Conservation (phyloP, 768 basidiomycete genomes). For the Hemileccinum impolitum region DNA sequence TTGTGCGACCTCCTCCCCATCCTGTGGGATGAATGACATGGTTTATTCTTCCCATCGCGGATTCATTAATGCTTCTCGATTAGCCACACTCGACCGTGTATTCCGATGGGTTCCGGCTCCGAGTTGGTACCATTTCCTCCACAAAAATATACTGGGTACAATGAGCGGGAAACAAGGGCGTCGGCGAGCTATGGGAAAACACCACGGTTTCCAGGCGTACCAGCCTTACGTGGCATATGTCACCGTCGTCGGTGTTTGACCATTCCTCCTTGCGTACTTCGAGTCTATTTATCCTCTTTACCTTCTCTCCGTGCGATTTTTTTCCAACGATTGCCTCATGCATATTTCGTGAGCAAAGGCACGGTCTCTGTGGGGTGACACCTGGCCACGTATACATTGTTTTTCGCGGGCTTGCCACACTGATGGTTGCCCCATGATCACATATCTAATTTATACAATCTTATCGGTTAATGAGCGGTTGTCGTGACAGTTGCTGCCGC, state of each 20-base stretch:
- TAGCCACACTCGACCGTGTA: not conserved
- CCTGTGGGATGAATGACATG: constrained; percentile 3
- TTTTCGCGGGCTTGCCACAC: constrained; percentile 1
- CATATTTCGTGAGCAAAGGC: not conserved
- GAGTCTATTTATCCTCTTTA: not conserved
- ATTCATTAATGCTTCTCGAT: not conserved
- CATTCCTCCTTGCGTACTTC: not conserved
- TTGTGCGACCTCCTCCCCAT: constrained; percentile 2
- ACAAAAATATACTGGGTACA: not conserved
- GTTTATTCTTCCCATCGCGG: not conserved
- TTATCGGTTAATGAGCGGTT: not conserved
- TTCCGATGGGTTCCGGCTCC: not conserved
- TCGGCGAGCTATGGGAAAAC: too few species aligned
- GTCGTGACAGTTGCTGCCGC: not conserved
- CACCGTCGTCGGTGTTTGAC: not conserved
- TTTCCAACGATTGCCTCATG: not conserved
- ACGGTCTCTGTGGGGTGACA: not conserved
- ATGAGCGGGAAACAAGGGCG: not conserved
- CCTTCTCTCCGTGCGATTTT: not conserved
- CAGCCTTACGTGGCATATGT: not conserved
- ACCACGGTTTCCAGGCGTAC: not conserved
- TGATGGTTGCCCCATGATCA: not conserved
- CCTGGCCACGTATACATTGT: not conserved
- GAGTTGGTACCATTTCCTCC: not conserved
- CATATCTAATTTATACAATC: not conserved